Conservation (phyloP, 371 early-diverging fungal genomes). For the Saksenaea oblongispora region DNA sequence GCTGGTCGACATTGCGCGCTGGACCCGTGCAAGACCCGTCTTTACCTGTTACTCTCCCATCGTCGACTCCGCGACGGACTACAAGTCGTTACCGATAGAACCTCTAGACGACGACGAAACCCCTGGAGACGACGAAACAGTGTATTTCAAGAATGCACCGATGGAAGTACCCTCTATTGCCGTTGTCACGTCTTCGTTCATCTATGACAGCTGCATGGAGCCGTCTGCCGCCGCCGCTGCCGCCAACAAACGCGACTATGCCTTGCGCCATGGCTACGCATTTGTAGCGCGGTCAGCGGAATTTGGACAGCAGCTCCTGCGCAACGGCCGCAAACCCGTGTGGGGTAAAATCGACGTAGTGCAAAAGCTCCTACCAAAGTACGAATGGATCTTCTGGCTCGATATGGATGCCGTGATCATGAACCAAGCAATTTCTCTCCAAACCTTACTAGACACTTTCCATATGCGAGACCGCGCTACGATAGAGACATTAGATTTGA, state of each 20-base stretch:
- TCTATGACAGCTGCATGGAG: conserved; percentile 64
- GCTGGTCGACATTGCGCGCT: conserved; percentile 27
- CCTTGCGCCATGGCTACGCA: conserved; percentile 55
- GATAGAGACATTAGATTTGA: conserved; percentile 42
- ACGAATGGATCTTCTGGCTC: conserved; percentile 71
- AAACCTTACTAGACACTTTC: conserved; percentile 39
- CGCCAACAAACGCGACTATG: conserved; percentile 55
- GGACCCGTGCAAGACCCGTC: conserved; percentile 29
- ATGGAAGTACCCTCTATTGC: conserved; percentile 37
- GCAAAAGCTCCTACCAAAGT: conserved; percentile 62
- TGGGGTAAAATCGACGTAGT: conserved; percentile 68
- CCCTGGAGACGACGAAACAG: conserved; percentile 6
- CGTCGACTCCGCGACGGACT: conserved; percentile 7
- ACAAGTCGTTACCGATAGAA: conserved; percentile 4
- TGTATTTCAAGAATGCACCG: background rate
- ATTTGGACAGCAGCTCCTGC: conserved; percentile 58
- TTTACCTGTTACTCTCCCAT: conserved; percentile 21
- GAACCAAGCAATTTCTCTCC: conserved; percentile 43
- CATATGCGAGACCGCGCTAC: conserved; percentile 22
- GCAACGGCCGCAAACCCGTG: conserved; percentile 46
- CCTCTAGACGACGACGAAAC: conserved; percentile 26
- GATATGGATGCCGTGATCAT: conserved; percentile 70
- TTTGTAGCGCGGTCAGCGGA: conserved; percentile 63
- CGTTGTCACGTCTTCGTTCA: conserved; percentile 59
- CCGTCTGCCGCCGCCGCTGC: conserved; percentile 53